Evolutionary conservation across 305 asterid genomes (phyloP).

Genomic region (Fraxinus angustifolia): DNA sequence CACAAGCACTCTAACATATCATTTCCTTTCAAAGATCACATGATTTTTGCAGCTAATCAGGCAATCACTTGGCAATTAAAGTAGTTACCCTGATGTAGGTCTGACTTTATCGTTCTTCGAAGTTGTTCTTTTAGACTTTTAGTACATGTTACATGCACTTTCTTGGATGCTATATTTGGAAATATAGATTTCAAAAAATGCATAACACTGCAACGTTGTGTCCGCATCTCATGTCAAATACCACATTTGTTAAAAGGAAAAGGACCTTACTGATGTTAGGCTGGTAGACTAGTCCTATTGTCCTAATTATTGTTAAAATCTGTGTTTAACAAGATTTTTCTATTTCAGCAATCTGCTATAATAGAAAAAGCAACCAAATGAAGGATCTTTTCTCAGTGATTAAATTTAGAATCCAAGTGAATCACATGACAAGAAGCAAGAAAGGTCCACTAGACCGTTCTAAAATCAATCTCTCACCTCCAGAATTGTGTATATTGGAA

Average conservation of each 20-base stretch:
- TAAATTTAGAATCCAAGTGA: not conserved
- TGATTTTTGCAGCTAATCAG: not conserved
- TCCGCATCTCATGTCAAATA: not conserved
- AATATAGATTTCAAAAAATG: not conserved
- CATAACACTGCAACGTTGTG: not conserved
- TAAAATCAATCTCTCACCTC: constrained; percentile 52
- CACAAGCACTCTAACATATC: not conserved
- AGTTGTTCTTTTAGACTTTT: not conserved
- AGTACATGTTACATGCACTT: not conserved
- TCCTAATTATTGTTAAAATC: not conserved
- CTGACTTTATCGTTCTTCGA: not conserved
- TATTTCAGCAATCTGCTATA: not conserved
- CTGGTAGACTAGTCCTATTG: constrained; percentile 1
- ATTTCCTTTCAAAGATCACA: not conserved
- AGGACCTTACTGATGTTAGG: not conserved
- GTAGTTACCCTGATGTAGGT: not conserved
- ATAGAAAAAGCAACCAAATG: constrained; percentile 12
- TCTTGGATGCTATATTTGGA: not conserved
- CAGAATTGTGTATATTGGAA: constrained; percentile 86
- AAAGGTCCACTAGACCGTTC: not conserved
- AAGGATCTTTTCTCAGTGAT: constrained; percentile 1
- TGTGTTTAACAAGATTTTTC: constrained; percentile 8
- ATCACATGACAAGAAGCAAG: not conserved
- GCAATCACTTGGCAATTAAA: not conserved
- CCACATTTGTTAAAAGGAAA: not conserved